phyloP scores from a whole-genome alignment of 352 stramenopile species.

The Globisporangium solare region DNA sequence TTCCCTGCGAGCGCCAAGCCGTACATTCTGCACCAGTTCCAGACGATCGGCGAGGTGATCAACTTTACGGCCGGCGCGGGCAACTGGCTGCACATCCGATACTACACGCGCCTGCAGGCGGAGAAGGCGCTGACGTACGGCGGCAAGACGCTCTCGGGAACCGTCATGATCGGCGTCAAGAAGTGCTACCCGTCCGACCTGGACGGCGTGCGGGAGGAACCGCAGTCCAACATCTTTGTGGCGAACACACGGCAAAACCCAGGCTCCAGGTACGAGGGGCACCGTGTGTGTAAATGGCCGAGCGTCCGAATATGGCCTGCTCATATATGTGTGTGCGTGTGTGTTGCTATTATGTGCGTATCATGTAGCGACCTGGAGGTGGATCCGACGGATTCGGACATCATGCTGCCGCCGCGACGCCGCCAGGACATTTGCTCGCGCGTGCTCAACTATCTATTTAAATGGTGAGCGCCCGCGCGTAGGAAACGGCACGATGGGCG shows the following conservation, averaged over 20 bases:
- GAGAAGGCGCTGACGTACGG: conserved; percentile 78
- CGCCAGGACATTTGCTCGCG: conserved; percentile 78
- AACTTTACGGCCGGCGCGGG: conserved; percentile 59
- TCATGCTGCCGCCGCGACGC: conserved; percentile 74
- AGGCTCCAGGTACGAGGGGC: conserved; percentile 23
- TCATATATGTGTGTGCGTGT: neutral
- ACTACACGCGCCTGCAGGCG: conserved; percentile 71
- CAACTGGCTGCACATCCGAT: conserved; percentile 82
- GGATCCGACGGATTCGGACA: conserved; percentile 67
- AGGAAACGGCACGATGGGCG: neutral
- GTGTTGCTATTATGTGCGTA: neutral
- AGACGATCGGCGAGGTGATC: conserved; percentile 66
- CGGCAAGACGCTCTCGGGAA: conserved; percentile 50
- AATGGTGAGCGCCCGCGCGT: conserved; percentile 39
- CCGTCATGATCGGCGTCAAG: conserved; percentile 81
- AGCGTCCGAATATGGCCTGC: neutral
- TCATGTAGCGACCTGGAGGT: conserved; percentile 53
- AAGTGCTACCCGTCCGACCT: conserved; percentile 69
- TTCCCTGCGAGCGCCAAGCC: conserved; percentile 59
- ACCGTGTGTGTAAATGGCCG: neutral
- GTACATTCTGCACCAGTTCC: conserved; percentile 73
- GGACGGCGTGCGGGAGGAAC: conserved; percentile 48
- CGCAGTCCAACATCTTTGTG: conserved; percentile 50
- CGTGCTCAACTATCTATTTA: conserved; percentile 82
- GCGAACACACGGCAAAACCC: conserved; percentile 36